Conservation (phyloP, 305 asterid genomes). For the Fraxinus nigra region DNA sequence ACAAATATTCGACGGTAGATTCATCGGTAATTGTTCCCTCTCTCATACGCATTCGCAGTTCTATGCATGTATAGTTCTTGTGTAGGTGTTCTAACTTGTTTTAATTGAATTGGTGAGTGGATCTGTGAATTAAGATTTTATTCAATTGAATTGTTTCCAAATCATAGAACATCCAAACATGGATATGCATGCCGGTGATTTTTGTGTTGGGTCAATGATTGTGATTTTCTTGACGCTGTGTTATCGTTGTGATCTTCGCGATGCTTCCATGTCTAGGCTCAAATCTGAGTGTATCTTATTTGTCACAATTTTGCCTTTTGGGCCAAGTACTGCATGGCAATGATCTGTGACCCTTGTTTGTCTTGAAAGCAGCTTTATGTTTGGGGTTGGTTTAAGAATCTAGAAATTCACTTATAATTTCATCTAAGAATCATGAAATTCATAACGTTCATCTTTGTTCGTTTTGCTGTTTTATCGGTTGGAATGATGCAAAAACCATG, state of each 20-base stretch:
- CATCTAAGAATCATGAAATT: not conserved
- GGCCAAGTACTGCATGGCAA: not conserved
- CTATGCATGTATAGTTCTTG: not conserved
- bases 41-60: not conserved
- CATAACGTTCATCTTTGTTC: not conserved
- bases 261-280: not conserved
- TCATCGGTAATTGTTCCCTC: not conserved
- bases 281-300: not conserved
- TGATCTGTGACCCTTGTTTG: not conserved
- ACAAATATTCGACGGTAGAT: not conserved
- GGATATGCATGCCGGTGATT: not conserved
- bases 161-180: not conserved
- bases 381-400: not conserved
- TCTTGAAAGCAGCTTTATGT: not conserved
- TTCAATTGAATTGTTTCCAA: not conserved
- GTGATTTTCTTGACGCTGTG: not conserved
- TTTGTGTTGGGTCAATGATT: not conserved
- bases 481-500: slow-evolving; percentile 1
- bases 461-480: not conserved
- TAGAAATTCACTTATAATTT: not conserved
- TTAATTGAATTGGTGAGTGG: not conserved
- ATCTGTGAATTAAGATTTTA: not conserved
- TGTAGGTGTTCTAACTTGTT: not conserved
- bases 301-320: not conserved
- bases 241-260: not conserved